These are phyloP conservation scores for Myxozyma vanderwaltii DNA, from an alignment of 805 yeast genomes.

Conservation along the genomic window DNA sequence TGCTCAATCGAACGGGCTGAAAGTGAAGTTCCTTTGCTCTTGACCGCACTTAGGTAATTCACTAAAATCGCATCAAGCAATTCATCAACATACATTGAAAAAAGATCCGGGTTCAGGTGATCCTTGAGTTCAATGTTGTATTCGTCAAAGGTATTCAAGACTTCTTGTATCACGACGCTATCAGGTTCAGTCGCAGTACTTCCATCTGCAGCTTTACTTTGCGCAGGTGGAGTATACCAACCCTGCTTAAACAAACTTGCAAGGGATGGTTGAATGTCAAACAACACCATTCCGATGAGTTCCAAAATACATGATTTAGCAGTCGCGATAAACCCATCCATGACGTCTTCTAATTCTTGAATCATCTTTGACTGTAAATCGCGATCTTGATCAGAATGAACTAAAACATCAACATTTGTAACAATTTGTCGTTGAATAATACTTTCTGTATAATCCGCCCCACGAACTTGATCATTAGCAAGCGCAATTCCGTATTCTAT, in stretches of 20 bases:
- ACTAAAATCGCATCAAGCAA: constrained; percentile 55
- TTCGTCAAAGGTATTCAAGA: constrained; percentile 73
- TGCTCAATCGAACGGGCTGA: constrained; percentile 46
- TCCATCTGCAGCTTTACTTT: constrained; percentile 19
- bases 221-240: constrained; percentile 63
- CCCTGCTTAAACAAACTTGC: constrained; percentile 61
- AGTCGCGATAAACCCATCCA: constrained; percentile 77
- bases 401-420: constrained; percentile 41
- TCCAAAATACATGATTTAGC: constrained; percentile 65
- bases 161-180: constrained; percentile 50
- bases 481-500: constrained; percentile 79
- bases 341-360: constrained; percentile 55
- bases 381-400: constrained; percentile 28
- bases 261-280: constrained; percentile 68
- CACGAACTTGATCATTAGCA: constrained; percentile 79
- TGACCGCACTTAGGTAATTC: constrained; percentile 53
- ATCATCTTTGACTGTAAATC: constrained; percentile 20
- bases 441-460: constrained; percentile 69
- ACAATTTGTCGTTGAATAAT: constrained; percentile 66
- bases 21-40: constrained; percentile 37
- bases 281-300: constrained; percentile 62
- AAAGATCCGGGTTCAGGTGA: constrained; percentile 55
- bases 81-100: constrained; percentile 56
- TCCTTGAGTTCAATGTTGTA: constrained; percentile 66
- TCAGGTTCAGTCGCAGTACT: constrained; percentile 11